These are phyloP conservation scores for Chamaecyparis obtusa DNA, from an alignment of 75 land plant species.

Conservation along the genomic window DNA sequence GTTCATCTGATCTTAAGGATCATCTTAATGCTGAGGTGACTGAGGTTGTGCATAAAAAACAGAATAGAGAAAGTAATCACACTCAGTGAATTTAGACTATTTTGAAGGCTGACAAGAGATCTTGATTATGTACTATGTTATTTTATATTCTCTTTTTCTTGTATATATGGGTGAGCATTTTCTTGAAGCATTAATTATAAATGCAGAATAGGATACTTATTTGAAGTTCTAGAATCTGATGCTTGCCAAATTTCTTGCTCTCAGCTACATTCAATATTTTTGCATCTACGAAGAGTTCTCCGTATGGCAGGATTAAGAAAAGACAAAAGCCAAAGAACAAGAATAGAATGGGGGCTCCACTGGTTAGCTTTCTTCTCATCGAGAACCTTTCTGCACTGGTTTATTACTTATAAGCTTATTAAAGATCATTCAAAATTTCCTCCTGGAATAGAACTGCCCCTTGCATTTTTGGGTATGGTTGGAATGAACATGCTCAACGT, in stretches of 20 bases:
- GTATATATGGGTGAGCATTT: background rate
- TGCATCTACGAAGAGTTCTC: conserved; percentile 69
- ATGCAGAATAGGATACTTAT: background rate
- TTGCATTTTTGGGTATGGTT: conserved; percentile 81
- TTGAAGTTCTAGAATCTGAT: background rate
- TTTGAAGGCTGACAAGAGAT: background rate
- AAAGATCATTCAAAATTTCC: conserved; percentile 68
- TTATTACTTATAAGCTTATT: conserved; percentile 74
- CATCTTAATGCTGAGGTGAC: background rate
- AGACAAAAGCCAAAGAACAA: conserved; percentile 33
- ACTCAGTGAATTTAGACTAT: background rate
- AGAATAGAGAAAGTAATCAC: background rate
- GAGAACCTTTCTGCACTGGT: conserved; percentile 50
- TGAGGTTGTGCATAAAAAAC: background rate
- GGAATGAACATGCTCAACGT: conserved; percentile 84
- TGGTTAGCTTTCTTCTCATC: conserved; percentile 68
- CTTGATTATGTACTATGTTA: background rate
- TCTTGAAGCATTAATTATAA: background rate
- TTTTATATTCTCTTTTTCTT: background rate
- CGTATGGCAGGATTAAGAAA: conserved; percentile 69
- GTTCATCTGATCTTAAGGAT: background rate
- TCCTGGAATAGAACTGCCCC: conserved; percentile 69
- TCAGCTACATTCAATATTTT: conserved; percentile 87
- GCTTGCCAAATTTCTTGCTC: background rate
- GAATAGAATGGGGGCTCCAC: conserved; percentile 69